Base-by-base conservation (phyloP, 2,329 filamentous ascomycete genomes). In the Gnomoniopsis sp. region DNA sequence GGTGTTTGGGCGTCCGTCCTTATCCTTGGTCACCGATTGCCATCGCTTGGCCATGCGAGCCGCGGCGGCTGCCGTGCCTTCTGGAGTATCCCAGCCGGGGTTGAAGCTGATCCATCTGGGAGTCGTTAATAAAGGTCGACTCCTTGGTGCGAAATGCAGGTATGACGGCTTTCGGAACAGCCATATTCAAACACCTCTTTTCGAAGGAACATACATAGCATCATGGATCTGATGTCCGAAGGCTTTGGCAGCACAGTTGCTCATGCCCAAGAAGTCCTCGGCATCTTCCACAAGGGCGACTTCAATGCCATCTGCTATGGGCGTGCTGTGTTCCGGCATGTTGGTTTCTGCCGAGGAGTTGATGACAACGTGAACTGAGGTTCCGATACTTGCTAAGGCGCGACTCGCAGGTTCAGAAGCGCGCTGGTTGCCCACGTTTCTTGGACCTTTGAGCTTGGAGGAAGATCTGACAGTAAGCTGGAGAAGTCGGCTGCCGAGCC, bases 61-160 rank as follows among this genome's bases (percentile, higher is more conserved):
- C 2, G 72, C 72, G 26, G 72, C 74, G 1, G 64, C 65, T 0
- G 65, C 65, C 26, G 67, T 71, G 12, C 82, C 82, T 15, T 73
- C 69, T 6, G 76, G 70, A 0, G 78, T 82, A 38, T 84, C 76
- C 82, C 82, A 86, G 19, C 73, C 78, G 0, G 82, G 82, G 59
- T 82, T 82, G 70, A 80, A 73, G 60, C 71, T 69, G 1, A 71
- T 73, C 79, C 80, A 86, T 22, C 33, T 49, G 17, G 26, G 38
- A 43, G 10, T 51, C 30, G 1, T 46, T 36, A 14, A n/a, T 19
- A 46, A 10, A n/a, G 14, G 43, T 19, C 11, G n/a, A n/a, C 19
- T 22, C 36, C 17, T 30, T 30, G 26, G 26, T 30, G 26, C 26
- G 8, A 8, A 30, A 41, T 41, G 38, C 12, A 41, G 3, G 6